Evolutionary conservation across 2,329 filamentous ascomycete genomes (phyloP).

Genomic region (Hymenoscyphus scutula): DNA sequence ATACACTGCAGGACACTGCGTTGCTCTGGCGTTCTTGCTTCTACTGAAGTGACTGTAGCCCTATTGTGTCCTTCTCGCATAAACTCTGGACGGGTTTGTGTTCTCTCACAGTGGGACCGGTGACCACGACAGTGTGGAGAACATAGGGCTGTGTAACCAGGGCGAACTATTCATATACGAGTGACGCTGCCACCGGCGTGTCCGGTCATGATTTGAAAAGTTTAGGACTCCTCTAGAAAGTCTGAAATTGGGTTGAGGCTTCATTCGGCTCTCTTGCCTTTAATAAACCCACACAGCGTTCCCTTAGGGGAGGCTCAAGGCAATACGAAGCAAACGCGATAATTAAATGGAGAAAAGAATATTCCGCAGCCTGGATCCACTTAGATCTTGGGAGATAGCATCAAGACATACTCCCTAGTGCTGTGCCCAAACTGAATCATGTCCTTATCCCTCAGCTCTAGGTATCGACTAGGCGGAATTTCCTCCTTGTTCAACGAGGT

Average conservation of each 20-base stretch:
- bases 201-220: not conserved
- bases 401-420: conserved; percentile 91
- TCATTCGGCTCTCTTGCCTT: not conserved
- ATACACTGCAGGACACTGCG: not conserved
- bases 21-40: not conserved
- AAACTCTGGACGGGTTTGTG: not conserved
- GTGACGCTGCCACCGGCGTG: not conserved
- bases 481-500: conserved; percentile 76
- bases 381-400: conserved; percentile 56
- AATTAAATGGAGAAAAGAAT: not conserved
- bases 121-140: not conserved
- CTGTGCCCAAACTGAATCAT: conserved; percentile 85
- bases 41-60: not conserved
- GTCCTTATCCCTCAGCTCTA: conserved; percentile 86
- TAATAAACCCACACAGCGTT: not conserved
- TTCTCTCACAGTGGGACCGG: not conserved
- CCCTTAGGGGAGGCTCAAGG: not conserved
- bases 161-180: not conserved
- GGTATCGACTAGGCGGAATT: conserved; percentile 72
- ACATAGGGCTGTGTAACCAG: not conserved
- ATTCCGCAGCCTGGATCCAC: not conserved
- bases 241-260: not conserved
- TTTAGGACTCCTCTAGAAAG: not conserved
- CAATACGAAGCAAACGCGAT: not conserved
- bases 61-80: not conserved